phyloP scores from a whole-genome alignment of 1,139 yeast genomes.

The Pneumocystis oryctolagi region DNA sequence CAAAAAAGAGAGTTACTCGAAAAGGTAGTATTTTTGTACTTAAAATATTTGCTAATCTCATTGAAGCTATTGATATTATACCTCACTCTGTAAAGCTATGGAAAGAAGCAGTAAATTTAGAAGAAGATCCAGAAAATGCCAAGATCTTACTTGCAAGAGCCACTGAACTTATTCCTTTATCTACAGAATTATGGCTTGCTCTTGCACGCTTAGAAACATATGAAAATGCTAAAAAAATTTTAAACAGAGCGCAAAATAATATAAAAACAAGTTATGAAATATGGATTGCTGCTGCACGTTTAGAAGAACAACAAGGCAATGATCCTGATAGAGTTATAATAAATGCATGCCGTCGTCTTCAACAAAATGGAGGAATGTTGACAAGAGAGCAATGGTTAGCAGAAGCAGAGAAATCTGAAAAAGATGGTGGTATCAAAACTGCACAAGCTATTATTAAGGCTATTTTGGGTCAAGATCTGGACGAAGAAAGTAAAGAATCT shows the following conservation, averaged over 20 bases:
- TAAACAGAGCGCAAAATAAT: constrained; percentile 46
- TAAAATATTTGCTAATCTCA: background rate
- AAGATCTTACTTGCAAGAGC: constrained; percentile 50
- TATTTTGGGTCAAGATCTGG: constrained; percentile 23
- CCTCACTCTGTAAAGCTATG: constrained; percentile 55
- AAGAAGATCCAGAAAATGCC: constrained; percentile 34
- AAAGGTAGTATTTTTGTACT: constrained; percentile 22
- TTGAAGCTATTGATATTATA: constrained; percentile 46
- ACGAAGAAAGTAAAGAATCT: constrained; percentile 20
- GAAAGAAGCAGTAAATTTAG: constrained; percentile 35
- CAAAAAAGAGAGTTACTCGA: constrained; percentile 45
- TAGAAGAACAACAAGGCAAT: constrained; percentile 45
- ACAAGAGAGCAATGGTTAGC: constrained; percentile 33
- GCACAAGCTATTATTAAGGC: constrained; percentile 26
- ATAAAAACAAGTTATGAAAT: constrained; percentile 39
- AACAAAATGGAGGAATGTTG: constrained; percentile 21
- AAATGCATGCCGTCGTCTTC: constrained; percentile 39
- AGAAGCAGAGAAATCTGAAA: constrained; percentile 32
- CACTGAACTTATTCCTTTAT: constrained; percentile 45
- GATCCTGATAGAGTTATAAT: constrained; percentile 34
- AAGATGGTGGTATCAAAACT: constrained; percentile 22
- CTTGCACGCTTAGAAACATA: constrained; percentile 34
- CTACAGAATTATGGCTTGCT: constrained; percentile 51
- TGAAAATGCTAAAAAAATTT: constrained; percentile 36
- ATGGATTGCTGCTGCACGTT: constrained; percentile 57